Conservation (phyloP, 2,329 filamentous ascomycete genomes). For the Monosporascus sp. region DNA sequence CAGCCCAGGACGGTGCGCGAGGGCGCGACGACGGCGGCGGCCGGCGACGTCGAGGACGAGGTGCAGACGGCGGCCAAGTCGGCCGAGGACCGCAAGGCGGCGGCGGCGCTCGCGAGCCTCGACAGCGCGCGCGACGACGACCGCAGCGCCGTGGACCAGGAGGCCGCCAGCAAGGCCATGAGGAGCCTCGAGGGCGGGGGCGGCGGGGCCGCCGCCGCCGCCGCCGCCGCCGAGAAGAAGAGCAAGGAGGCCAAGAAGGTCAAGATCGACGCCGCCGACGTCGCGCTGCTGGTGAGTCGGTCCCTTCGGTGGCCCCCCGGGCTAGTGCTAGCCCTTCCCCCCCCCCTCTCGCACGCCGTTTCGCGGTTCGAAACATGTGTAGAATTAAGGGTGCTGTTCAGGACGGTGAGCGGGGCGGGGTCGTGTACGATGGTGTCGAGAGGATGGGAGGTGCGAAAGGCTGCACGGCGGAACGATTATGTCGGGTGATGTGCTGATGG, state of each 20-base stretch:
- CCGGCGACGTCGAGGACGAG: slow-evolving; percentile 55
- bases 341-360: too few relatives aligned
- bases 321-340: too few relatives aligned
- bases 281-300: slow-evolving; percentile 58
- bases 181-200: slow-evolving; percentile 47
- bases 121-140: slow-evolving; percentile 48
- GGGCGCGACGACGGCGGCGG: slow-evolving; percentile 53
- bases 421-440: too few relatives aligned
- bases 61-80: slow-evolving; percentile 49
- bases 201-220: slow-evolving; percentile 27
- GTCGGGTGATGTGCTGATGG: too few relatives aligned
- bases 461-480: too few relatives aligned
- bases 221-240: slow-evolving; percentile 24
- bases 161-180: slow-evolving; percentile 68
- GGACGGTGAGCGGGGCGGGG: too few relatives aligned
- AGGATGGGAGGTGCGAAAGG: too few relatives aligned
- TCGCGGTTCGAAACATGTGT: too few relatives aligned
- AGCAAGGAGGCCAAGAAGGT: slow-evolving; percentile 52
- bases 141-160: slow-evolving; percentile 57
- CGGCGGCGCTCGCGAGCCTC: slow-evolving; percentile 66
- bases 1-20: slow-evolving; percentile 55
- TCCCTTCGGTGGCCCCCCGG: too few relatives aligned
- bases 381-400: too few relatives aligned
- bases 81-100: slow-evolving; percentile 73
- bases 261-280: slow-evolving; percentile 70